Conservation (phyloP, 192 early-diverging fungal species). For the Rhizoclosmatium globosum region DNA sequence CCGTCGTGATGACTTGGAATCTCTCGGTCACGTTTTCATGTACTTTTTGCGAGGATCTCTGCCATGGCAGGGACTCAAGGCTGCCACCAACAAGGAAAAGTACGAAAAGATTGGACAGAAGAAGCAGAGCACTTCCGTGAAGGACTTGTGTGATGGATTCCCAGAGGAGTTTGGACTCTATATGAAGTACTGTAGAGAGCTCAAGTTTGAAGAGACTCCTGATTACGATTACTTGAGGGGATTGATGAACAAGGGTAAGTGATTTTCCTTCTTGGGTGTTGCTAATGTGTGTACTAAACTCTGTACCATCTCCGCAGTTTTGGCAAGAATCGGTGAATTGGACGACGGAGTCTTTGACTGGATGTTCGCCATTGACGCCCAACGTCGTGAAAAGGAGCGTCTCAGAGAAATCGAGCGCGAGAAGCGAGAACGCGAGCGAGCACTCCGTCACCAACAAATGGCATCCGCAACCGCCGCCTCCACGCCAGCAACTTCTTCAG, state of each 20-base stretch:
- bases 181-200: constrained; percentile 87
- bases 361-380: constrained; percentile 73
- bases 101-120: constrained; percentile 99
- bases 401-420: constrained; percentile 54
- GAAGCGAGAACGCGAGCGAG: constrained; percentile 46
- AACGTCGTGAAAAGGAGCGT: constrained; percentile 57
- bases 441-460: constrained; percentile 34
- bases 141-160: constrained; percentile 91
- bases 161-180: constrained; percentile 94
- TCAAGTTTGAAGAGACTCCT: constrained; percentile 95
- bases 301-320: constrained; percentile 32
- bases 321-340: constrained; percentile 66
- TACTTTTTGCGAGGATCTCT: constrained; percentile 95
- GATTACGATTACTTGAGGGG: constrained; percentile 94
- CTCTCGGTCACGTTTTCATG: constrained; percentile 99
- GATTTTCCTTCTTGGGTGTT: not conserved
- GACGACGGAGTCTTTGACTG: constrained; percentile 98
- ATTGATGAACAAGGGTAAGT: constrained; percentile 80
- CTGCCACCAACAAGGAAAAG: constrained; percentile 98
- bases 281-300: not conserved
- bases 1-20: constrained; percentile 95
- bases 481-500: not conserved
- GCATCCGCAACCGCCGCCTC: not conserved
- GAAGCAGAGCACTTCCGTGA: constrained; percentile 91
- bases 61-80: constrained; percentile 99